Evolutionary conservation across 192 early-diverging fungal genomes (phyloP).

Genomic region (Piromyces finnis): DNA sequence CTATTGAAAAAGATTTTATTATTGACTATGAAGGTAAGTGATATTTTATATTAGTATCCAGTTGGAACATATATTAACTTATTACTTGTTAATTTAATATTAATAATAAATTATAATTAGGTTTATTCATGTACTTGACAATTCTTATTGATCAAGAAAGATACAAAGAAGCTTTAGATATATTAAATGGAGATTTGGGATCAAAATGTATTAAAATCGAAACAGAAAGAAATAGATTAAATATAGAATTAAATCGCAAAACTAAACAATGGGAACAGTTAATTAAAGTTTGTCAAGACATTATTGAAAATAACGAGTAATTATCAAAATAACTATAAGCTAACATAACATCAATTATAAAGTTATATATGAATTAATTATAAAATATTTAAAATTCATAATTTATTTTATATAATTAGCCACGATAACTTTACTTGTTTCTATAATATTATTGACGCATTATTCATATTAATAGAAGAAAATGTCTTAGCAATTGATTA

Average conservation of each 20-base stretch:
- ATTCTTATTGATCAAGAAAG: slow-evolving; percentile 55
- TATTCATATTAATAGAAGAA: not conserved
- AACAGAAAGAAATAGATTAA: not conserved
- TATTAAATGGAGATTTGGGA: slow-evolving; percentile 41
- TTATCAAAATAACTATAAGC: not conserved
- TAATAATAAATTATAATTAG: slow-evolving; percentile 12
- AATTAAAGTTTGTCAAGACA: not conserved
- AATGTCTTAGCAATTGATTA: not conserved
- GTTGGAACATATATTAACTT: no score
- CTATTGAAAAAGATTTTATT: slow-evolving; percentile 42
- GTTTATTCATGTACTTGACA: slow-evolving; percentile 55
- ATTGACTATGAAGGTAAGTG: slow-evolving; percentile 40
- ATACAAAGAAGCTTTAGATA: slow-evolving; percentile 35
- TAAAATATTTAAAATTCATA: no score
- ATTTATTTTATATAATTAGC: not conserved
- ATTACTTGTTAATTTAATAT: no score
- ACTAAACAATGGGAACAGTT: not conserved
- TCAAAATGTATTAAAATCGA: slow-evolving; percentile 17
- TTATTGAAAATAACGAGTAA: not conserved
- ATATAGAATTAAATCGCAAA: not conserved
- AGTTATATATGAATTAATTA: no score
- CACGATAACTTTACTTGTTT: not conserved
- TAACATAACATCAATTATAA: no score
- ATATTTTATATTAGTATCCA: no score
- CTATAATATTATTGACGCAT: not conserved